Evolutionary conservation across 805 yeast genomes (phyloP).

Genomic region (Sugiyamaella chiloensis): DNA sequence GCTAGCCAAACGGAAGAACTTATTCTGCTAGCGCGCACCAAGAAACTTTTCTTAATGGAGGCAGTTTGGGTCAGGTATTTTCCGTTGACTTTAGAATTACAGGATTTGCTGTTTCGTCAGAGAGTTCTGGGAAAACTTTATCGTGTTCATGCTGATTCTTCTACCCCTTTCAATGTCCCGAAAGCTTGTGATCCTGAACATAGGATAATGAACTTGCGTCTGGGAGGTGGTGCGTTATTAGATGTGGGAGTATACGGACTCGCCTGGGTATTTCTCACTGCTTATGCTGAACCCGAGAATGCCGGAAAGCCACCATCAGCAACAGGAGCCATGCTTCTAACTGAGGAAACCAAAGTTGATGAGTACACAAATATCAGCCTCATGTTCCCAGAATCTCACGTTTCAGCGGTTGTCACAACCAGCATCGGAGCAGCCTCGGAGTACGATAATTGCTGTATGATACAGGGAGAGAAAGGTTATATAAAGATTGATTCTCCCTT

Average conservation of each 20-base stretch:
- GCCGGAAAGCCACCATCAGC: slow-evolving; percentile 11
- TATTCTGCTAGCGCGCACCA: slow-evolving; percentile 42
- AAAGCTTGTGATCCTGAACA: slow-evolving; percentile 20
- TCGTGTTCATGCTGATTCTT: slow-evolving; percentile 41
- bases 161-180: slow-evolving; percentile 13
- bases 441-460: slow-evolving; percentile 18
- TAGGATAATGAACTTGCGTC: slow-evolving; percentile 42
- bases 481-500: slow-evolving; percentile 23
- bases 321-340: slow-evolving; percentile 14
- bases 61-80: slow-evolving; percentile 41
- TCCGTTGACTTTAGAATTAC: slow-evolving; percentile 42
- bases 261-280: slow-evolving; percentile 34
- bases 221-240: slow-evolving; percentile 56
- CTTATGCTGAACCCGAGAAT: slow-evolving; percentile 19
- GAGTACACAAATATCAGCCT: slow-evolving; percentile 16
- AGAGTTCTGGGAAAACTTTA: slow-evolving; percentile 46
- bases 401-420: slow-evolving; percentile 15
- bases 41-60: slow-evolving; percentile 52
- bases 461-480: slow-evolving; percentile 24
- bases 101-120: slow-evolving; percentile 39
- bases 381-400: slow-evolving; percentile 17
- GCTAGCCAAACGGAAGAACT: slow-evolving; percentile 43
- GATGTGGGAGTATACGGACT: slow-evolving; percentile 54
- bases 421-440: slow-evolving; percentile 5
- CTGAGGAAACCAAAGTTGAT: slow-evolving; percentile 18